Conservation (phyloP, 23 red algal species). For the Gracilaria vermiculophylla region DNA sequence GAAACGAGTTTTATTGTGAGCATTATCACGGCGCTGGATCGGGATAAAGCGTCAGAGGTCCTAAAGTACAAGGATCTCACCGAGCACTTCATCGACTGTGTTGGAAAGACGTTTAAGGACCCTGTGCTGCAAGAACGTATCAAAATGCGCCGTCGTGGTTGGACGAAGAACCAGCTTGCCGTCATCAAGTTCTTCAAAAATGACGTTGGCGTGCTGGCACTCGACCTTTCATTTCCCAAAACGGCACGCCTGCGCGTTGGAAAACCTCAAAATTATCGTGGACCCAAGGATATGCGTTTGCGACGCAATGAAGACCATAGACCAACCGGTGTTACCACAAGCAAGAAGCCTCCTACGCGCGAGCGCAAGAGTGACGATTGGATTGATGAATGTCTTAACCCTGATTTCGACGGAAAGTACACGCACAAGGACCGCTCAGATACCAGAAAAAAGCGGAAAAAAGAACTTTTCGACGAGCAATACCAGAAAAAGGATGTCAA, state of each 20-base stretch:
- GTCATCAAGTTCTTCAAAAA: neutral
- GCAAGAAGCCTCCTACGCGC: too few relatives aligned
- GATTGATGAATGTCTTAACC: neutral
- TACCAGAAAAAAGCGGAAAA: neutral
- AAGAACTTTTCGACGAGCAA: conserved; percentile 19
- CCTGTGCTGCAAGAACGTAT: neutral
- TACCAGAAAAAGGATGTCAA: neutral
- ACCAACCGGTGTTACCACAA: too few relatives aligned
- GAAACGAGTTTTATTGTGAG: neutral
- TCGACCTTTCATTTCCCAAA: neutral
- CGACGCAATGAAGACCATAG: too few relatives aligned
- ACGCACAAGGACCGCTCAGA: neutral
- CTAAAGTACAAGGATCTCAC: neutral
- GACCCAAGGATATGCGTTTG: too few relatives aligned
- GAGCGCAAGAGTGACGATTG: neutral
- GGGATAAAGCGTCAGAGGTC: neutral
- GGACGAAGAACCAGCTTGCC: neutral
- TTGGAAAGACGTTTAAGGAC: neutral
- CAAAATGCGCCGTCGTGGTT: neutral
- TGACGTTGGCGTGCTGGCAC: neutral
- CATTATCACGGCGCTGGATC: conserved; percentile 1
- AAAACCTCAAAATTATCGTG: neutral
- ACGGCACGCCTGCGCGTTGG: neutral
- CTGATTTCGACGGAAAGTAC: neutral
- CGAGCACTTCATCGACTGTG: neutral